Evolutionary conservation across 305 asterid species (phyloP).

Genomic region (Vinca major): DNA sequence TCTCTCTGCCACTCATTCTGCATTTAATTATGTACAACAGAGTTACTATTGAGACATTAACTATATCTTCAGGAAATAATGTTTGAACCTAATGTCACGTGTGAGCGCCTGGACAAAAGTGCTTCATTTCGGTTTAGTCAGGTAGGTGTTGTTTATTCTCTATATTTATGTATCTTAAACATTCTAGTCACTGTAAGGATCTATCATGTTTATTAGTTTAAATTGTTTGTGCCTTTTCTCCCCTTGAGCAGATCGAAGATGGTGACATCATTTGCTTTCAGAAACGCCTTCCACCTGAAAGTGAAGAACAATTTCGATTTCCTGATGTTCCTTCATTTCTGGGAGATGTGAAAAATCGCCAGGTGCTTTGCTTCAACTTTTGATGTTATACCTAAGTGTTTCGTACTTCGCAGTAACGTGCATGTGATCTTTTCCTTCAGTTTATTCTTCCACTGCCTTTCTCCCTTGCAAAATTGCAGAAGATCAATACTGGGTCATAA

Average conservation of each 20-base stretch:
- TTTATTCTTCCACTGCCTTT: background rate
- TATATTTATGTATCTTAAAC: background rate
- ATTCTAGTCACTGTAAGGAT: background rate
- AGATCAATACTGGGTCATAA: no score
- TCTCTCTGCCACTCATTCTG: background rate
- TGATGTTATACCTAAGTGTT: background rate
- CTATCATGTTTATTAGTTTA: constrained; percentile 16
- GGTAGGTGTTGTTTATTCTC: constrained; percentile 31
- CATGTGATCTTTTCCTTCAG: background rate
- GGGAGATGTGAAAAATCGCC: constrained; percentile 90
- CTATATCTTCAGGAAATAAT: constrained; percentile 58
- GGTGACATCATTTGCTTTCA: constrained; percentile 98
- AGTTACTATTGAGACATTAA: constrained; percentile 1
- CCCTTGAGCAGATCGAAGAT: constrained; percentile 65
- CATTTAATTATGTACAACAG: background rate
- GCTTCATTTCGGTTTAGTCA: constrained; percentile 67
- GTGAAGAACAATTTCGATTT: constrained; percentile 52
- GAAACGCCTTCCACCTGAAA: constrained; percentile 43
- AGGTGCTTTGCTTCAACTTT: constrained; percentile 36
- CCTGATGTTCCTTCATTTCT: constrained; percentile 76
- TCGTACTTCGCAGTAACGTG: no score
- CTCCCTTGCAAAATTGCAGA: background rate
- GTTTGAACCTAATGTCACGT: constrained; percentile 91
- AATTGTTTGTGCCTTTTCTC: background rate
- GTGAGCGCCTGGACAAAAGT: constrained; percentile 76